Evolutionary conservation across 2,329 filamentous ascomycete species (phyloP).

Genomic region (Alternaria hordeiaustralica): DNA sequence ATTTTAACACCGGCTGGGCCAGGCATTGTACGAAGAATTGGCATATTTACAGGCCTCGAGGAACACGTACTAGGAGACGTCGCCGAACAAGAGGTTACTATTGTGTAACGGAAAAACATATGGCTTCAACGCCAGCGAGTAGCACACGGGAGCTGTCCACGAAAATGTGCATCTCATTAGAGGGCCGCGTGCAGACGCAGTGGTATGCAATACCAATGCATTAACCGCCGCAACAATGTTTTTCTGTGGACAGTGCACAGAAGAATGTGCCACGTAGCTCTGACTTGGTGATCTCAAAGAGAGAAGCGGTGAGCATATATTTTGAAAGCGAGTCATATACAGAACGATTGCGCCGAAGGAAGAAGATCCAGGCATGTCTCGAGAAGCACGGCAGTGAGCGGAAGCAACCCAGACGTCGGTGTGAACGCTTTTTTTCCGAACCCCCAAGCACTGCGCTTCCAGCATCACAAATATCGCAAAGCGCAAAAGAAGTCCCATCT

Average conservation of each 20-base stretch:
- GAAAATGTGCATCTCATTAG: too few species aligned
- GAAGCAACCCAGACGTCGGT: too few species aligned
- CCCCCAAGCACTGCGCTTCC: too few species aligned
- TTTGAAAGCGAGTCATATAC: neutral
- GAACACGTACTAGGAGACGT: neutral
- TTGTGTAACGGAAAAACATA: neutral
- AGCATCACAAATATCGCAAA: neutral
- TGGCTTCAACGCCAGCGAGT: neutral
- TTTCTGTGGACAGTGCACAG: neutral
- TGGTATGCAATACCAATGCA: too few species aligned
- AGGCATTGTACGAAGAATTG: neutral
- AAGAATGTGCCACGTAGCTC: neutral
- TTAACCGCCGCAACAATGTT: neutral
- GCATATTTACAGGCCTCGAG: fast-evolving
- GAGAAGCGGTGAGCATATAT: neutral
- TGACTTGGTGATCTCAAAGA: fast-evolving
- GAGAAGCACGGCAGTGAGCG: too few species aligned
- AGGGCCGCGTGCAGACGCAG: too few species aligned
- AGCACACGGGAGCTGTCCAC: too few species aligned
- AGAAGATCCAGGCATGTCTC: too few species aligned
- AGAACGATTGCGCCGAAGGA: neutral
- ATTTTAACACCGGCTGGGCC: neutral
- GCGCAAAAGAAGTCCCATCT: neutral
- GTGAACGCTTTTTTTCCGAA: too few species aligned
- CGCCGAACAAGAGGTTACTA: neutral